A percentile compares a stretch with the other conserved stretches of the same genome.
These are phyloP conservation scores for Luzula sylvatica DNA, from an alignment of 176 grass and related monocot genomes.

Conservation along the genomic window DNA sequence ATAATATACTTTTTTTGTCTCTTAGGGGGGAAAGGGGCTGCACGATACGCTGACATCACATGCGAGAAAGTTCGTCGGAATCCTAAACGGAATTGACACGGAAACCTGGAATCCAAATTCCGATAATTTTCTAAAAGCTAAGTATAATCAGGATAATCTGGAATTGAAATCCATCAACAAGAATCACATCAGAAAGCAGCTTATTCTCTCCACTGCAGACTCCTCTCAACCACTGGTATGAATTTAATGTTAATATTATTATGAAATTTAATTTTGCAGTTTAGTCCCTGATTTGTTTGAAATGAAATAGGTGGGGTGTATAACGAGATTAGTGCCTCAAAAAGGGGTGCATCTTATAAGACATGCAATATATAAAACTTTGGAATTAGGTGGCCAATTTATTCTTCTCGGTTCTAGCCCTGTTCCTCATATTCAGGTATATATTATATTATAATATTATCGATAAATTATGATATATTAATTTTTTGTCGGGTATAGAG, in stretches of 20 bases:
- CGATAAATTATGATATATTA: not conserved
- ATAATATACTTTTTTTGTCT: constrained; percentile 16
- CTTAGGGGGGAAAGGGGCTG: constrained; percentile 74
- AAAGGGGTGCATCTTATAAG: constrained; percentile 98
- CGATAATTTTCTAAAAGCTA: constrained; percentile 55
- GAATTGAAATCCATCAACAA: constrained; percentile 49
- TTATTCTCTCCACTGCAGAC: constrained; percentile 49
- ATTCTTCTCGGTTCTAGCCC: constrained; percentile 95
- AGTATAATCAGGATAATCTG: constrained; percentile 69
- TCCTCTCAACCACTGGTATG: constrained; percentile 65
- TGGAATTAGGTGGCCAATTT: constrained; percentile 89
- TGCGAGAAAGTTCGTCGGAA: constrained; percentile 88
- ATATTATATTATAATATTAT: too few relatives aligned
- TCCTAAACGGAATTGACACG: constrained; percentile 93
- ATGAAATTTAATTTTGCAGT: not conserved
- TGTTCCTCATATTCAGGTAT: constrained; percentile 73
- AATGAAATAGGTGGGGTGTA: constrained; percentile 64
- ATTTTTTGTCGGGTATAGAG: constrained; percentile 25
- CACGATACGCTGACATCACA: constrained; percentile 70
- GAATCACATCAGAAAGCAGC: constrained; percentile 52
- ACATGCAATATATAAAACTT: constrained; percentile 81
- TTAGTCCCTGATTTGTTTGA: not conserved
- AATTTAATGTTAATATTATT: not conserved
- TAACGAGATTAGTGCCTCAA: constrained; percentile 88
- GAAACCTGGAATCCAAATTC: constrained; percentile 87